Evolutionary conservation across 768 basidiomycete species (phyloP), one percentile per base, ranked within the genome.

Genomic region (Mycena venus): DNA sequence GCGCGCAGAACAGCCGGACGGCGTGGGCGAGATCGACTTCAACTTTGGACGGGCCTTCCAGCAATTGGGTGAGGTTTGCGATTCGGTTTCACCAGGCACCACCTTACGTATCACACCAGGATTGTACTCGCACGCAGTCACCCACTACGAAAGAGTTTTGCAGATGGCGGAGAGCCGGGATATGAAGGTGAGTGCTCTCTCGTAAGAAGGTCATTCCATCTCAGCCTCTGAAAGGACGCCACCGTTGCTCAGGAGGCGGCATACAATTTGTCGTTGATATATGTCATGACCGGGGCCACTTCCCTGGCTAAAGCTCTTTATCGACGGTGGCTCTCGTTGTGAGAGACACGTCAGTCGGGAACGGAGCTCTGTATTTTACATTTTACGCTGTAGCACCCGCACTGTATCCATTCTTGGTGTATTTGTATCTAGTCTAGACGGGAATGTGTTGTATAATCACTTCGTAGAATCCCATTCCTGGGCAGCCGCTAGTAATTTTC

Each of bases 231-330:
- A 92, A 3, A 87, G 89, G 10, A 87, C 83, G 68, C 79, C 21
- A 88, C 89, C 0, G 72, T 93, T 14, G 89, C 89, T 2, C 84
- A 86, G 61, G 92, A 93, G 77, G 88, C 93, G 4, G 93, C 92
- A 0, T 93, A 93, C 81, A 94, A 94, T 75, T 84, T 94, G 65
- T 89, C 91, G 11, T 79, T 91, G 31, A 89, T 94, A 29, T 93
- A 92, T 80, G 86, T 88, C 11, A 88, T 86, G 47, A 91, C 90
- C 3, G 92, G 92, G 2, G 90, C 90, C 8, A 82, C 84, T 2
- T 83, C 87, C 1, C 76, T 91, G 44, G 92, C 90, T 7, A 86
- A 91, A 70, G 83, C 82, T 2, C 80, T 92, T 38, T 91, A 91
- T 75, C 85, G 87, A 27, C 86, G 86, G 31, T 94, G 93, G 92